Base-by-base conservation (phyloP, 2,329 filamentous ascomycete species). In the Didymella sp. region DNA sequence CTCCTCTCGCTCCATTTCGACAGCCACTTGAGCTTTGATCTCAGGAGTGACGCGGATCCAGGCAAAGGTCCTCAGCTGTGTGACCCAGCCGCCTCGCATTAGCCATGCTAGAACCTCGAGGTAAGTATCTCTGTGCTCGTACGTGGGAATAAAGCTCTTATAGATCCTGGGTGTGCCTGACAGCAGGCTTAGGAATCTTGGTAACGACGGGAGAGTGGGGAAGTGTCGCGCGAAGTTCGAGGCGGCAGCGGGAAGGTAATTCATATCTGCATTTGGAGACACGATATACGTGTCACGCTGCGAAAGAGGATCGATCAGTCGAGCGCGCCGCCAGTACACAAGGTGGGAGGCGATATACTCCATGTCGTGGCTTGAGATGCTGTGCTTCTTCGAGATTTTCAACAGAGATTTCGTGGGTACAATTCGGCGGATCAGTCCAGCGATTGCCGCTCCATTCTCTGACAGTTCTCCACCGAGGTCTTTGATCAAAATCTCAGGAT, bases 91-190 rank as follows among this genome's bases (percentile, higher is more conserved):
- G 43, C 92, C 90, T 37, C 93, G 87, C 79, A 98, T 87, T 8
- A 99, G 84, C 92, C 94, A 99, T 21, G 92, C 92, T 24, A 99
- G 81, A 76, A 98, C 96, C 30, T 91, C 86, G 76, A 98, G 89
- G 74, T 97, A 99, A 2, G 88, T 87, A 6, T 89, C 87, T 40
- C 94, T 90, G 72, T 97, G 92, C 68, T 91, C 89, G 73, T 93
- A 92, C 70, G 88, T 92, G 0, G 94, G 94, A 41, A 93, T 92
- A 63, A 96, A 89, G 51, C 84, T 84, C 67, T 92, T 91, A 79
- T 93, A 99, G 0, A 90, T 88, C 27, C 91, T 86, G 2, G 95
- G 93, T 3, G 87, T 87, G 5, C 88, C 87, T 35, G 91, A 95
- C 6, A 99, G 81, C 56, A 89, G 84, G 48, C 89, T 88, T n/a